Evolutionary conservation across 371 early-diverging fungal genomes (phyloP).

Genomic region (Mycotypha africana): DNA sequence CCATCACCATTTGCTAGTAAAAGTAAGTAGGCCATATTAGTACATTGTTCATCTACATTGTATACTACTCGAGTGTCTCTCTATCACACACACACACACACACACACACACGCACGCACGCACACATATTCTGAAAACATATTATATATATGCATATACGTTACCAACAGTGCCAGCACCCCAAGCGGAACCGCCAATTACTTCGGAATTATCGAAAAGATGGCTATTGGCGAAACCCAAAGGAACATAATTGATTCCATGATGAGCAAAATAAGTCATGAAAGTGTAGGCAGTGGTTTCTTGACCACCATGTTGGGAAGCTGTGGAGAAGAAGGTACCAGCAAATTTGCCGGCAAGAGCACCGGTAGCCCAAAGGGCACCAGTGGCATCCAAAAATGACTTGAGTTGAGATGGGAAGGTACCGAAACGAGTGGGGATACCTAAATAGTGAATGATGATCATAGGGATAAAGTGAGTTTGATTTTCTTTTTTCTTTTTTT

Average conservation of each 20-base stretch:
- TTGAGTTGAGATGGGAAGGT: constrained; percentile 73
- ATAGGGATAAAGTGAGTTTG: not conserved
- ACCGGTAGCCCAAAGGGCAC: constrained; percentile 64
- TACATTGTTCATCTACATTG: no score
- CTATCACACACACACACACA: no score
- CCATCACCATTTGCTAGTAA: constrained; percentile 52
- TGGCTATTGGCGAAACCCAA: constrained; percentile 53
- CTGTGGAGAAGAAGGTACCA: constrained; percentile 74
- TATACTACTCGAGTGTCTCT: no score
- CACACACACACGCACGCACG: no score
- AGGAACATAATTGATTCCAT: constrained; percentile 79
- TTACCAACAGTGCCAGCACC: constrained; percentile 43
- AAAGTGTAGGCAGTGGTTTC: constrained; percentile 71
- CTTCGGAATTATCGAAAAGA: constrained; percentile 43
- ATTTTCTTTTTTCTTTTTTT: constrained; percentile 3
- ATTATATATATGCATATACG: not conserved
- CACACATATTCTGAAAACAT: no score
- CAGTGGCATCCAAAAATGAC: constrained; percentile 64
- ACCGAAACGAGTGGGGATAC: constrained; percentile 69
- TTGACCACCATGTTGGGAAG: constrained; percentile 72
- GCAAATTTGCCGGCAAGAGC: constrained; percentile 69
- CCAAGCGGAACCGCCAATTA: constrained; percentile 68
- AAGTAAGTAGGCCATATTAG: no score
- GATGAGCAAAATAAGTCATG: constrained; percentile 70
- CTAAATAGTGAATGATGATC: not conserved